phyloP scores from a whole-genome alignment of 257 asterid species.

The Solanum acaule region DNA sequence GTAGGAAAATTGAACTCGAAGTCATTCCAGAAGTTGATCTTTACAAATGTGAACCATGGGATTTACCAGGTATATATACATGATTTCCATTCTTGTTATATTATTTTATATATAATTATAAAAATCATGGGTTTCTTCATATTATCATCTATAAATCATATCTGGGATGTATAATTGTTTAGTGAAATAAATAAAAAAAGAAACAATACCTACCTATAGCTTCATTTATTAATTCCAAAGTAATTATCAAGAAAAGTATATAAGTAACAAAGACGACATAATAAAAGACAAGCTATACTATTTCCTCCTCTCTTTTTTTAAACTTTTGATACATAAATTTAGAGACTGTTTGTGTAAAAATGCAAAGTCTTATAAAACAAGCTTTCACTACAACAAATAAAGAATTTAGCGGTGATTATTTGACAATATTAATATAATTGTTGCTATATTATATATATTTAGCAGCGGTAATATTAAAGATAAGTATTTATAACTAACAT shows the following conservation, averaged over 20 bases:
- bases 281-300: background rate
- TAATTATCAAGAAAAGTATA: conserved; percentile 53
- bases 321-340: background rate
- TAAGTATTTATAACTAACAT: background rate
- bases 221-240: conserved; percentile 12
- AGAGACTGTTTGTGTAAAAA: background rate
- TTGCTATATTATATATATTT: too few relatives aligned
- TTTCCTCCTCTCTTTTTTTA: background rate
- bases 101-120: background rate
- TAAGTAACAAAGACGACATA: background rate
- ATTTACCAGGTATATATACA: conserved; percentile 75
- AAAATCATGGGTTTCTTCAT: background rate
- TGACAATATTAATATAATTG: background rate
- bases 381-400: background rate
- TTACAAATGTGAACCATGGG: conserved; percentile 99
- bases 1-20: conserved; percentile 79
- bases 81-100: background rate
- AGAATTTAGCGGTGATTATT: background rate
- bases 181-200: background rate
- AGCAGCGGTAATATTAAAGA: background rate
- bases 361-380: background rate
- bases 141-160: background rate
- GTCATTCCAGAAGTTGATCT: conserved; percentile 97
- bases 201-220: background rate
- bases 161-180: background rate